A percentile compares a stretch with the other conserved stretches of the same genome.
phyloP scores from a whole-genome alignment of 2,329 filamentous ascomycete species.

The Didymella keratinophila region DNA sequence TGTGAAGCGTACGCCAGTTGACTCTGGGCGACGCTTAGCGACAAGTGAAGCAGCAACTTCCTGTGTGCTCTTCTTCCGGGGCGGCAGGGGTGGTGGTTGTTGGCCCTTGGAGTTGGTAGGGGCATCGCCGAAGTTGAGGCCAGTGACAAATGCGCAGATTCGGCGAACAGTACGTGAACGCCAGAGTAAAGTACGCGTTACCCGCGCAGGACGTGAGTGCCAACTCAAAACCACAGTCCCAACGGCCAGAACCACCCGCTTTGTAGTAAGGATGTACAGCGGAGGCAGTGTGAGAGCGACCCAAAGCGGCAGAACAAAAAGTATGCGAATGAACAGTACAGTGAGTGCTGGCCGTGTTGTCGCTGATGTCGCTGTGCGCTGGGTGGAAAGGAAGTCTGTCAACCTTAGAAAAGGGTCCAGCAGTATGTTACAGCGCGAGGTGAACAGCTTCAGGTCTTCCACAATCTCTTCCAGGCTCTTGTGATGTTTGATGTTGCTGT shows the following conservation, averaged over 20 bases:
- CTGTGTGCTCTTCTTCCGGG: slow-evolving; percentile 56
- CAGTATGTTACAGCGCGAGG: slow-evolving; percentile 88
- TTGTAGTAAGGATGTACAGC: slow-evolving; percentile 83
- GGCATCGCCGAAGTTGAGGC: slow-evolving; percentile 72
- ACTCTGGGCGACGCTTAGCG: slow-evolving; percentile 55
- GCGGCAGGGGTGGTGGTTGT: slow-evolving; percentile 49
- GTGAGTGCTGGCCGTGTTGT: slow-evolving; percentile 91
- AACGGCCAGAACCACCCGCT: slow-evolving; percentile 81
- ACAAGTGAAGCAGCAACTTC: slow-evolving; percentile 57
- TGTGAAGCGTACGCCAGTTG: slow-evolving; percentile 89
- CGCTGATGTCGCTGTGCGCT: slow-evolving; percentile 87
- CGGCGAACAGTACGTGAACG: slow-evolving; percentile 78
- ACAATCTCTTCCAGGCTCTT: slow-evolving; percentile 98
- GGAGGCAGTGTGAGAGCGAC: slow-evolving; percentile 82
- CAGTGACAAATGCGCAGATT: slow-evolving; percentile 76
- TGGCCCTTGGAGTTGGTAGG: slow-evolving; percentile 35
- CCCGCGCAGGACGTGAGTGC: slow-evolving; percentile 86
- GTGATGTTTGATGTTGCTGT: slow-evolving; percentile 78
- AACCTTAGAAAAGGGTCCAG: slow-evolving; percentile 87
- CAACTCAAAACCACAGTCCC: slow-evolving; percentile 89
- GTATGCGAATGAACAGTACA: slow-evolving; percentile 84
- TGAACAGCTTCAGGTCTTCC: slow-evolving; percentile 89
- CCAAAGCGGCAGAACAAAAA: slow-evolving; percentile 90
- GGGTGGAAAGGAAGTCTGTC: slow-evolving; percentile 92
- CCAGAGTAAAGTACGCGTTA: slow-evolving; percentile 89